Evolutionary conservation across 345 rosid species (phyloP), one percentile per base, ranked within the genome.

Genomic region (Brassica incana): DNA sequence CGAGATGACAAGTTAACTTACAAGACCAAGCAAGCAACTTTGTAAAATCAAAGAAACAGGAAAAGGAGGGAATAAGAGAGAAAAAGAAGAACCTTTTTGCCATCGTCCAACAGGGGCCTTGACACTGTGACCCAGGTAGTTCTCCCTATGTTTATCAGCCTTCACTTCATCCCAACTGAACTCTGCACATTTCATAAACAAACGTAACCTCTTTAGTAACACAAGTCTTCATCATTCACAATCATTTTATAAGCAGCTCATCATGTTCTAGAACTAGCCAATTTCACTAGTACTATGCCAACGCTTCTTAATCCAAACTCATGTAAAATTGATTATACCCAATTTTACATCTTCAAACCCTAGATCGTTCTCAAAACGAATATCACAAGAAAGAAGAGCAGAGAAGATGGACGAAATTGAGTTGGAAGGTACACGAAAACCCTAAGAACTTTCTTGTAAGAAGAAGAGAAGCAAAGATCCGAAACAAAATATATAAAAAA

Each of bases 61-160:
- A 40, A 3, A 48, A 12, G n/a, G 58, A 48, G 32, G 2, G 9
- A 15, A 2, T 0, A 54, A 15, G 23, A 52, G 43, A 64, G 43
- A 64, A n/a, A 76, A 81, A 35, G 15, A 45, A 4, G 6, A 79
- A 92, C 99, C 98, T 91, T 91, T 95, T 78, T 93, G 98, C 97
- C 98, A 95, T 87, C 99, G 86, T 66, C 99, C 99, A 79, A 92
- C 97, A 63, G 99, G 93, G 3, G 98, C 99, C 85, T 91, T 92
- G 83, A 95, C 11, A 76, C 99, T 95, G 80, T 95, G 97, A 78
- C 99, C 98, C 35, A 91, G 81, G 84, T 89, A 95, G 80, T 95
- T 95, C 91, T 95, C 99, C 20, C 97, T 81, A 77, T 92, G 90
- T 77, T 94, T 94, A 80, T 94, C 98, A 32, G 79, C 96, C 84